These are phyloP conservation scores for Penicillium pulvis DNA, from an alignment of 495 filamentous ascomycete species.

Conservation along the genomic window DNA sequence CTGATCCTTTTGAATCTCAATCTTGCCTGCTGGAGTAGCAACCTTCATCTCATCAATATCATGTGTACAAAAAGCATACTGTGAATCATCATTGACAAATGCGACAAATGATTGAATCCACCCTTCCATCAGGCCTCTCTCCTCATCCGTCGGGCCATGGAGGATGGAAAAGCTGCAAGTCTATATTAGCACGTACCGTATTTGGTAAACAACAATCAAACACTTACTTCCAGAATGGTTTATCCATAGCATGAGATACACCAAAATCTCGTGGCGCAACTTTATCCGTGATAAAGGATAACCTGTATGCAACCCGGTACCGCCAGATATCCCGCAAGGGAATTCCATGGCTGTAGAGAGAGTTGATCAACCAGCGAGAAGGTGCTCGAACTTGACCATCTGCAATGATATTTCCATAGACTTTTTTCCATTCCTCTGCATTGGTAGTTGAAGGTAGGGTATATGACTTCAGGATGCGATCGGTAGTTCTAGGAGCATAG, in stretches of 20 bases:
- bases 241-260: slow-evolving; percentile 32
- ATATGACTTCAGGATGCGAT: slow-evolving; percentile 39
- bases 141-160: slow-evolving; percentile 25
- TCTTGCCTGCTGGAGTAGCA: slow-evolving; percentile 20
- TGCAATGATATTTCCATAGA: slow-evolving; percentile 49
- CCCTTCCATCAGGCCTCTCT: slow-evolving; percentile 24
- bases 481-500: slow-evolving; percentile 40
- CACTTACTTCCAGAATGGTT: slow-evolving; percentile 33
- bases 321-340: slow-evolving; percentile 28
- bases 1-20: slow-evolving; percentile 27
- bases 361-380: slow-evolving; percentile 28
- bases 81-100: slow-evolving; percentile 25
- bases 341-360: slow-evolving; percentile 22
- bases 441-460: slow-evolving; percentile 25
- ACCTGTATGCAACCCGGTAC: slow-evolving; percentile 28
- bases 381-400: slow-evolving; percentile 48
- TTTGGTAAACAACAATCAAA: neutral
- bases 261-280: slow-evolving; percentile 26
- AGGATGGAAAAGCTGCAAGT: slow-evolving; percentile 28
- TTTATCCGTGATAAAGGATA: slow-evolving; percentile 32
- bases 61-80: slow-evolving; percentile 21
- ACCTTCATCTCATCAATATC: slow-evolving; percentile 30
- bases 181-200: neutral
- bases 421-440: slow-evolving; percentile 41
- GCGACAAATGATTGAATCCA: slow-evolving; percentile 31